phyloP scores from a whole-genome alignment of 768 basidiomycete species.

The Xerocomellus amylosporus region DNA sequence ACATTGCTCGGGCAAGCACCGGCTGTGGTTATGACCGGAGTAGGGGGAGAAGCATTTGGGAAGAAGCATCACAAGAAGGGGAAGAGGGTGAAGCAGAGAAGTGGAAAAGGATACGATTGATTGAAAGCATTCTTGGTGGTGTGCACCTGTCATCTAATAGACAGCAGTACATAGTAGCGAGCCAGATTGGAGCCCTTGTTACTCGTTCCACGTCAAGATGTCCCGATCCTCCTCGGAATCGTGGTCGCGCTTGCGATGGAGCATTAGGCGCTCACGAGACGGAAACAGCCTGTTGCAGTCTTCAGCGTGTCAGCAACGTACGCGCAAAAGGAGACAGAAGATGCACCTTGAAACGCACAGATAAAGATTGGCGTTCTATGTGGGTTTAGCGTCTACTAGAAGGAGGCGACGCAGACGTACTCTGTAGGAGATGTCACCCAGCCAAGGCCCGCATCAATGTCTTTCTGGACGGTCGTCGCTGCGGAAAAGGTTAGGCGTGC shows the following conservation, averaged over 20 bases:
- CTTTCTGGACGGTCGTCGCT: slow-evolving; percentile 56
- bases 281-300: slow-evolving; percentile 75
- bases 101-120: slow-evolving; percentile 89
- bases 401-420: slow-evolving; percentile 38
- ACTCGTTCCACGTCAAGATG: slow-evolving; percentile 76
- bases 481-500: not conserved
- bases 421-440: slow-evolving; percentile 64
- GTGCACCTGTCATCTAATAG: not conserved
- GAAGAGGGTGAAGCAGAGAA: slow-evolving; percentile 82
- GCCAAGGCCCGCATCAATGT: slow-evolving; percentile 51
- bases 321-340: not conserved
- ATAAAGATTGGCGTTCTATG: slow-evolving; percentile 78
- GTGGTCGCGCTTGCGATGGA: slow-evolving; percentile 74
- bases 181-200: not conserved
- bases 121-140: not conserved
- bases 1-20: slow-evolving; percentile 47
- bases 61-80: slow-evolving; percentile 88
- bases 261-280: slow-evolving; percentile 62
- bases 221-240: slow-evolving; percentile 48
- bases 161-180: not conserved
- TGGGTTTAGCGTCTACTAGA: slow-evolving; percentile 2
- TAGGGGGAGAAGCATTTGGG: slow-evolving; percentile 36
- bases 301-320: slow-evolving; percentile 22
- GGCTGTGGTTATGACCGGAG: slow-evolving; percentile 40
- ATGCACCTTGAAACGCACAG: slow-evolving; percentile 58